Evolutionary conservation across 2,329 filamentous ascomycete genomes (phyloP).

Genomic region (Mariannaea sp.): DNA sequence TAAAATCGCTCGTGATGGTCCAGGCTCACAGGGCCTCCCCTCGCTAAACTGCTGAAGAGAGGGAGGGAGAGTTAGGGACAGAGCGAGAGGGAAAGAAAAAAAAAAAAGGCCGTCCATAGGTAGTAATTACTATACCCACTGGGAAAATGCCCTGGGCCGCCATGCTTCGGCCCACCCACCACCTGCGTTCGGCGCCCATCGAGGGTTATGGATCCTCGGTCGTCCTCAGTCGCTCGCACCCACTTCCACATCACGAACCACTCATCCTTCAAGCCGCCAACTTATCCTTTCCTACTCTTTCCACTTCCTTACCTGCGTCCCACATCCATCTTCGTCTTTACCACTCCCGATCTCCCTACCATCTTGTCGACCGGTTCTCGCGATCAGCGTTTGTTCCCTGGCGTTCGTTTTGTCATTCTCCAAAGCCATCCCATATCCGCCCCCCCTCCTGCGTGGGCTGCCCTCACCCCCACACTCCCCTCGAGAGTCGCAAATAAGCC

Average conservation of each 20-base stretch:
- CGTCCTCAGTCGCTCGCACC: constrained; percentile 18
- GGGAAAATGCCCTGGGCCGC: background rate
- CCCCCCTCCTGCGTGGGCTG: constrained; percentile 7
- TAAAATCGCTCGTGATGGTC: too few species aligned
- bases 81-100: background rate
- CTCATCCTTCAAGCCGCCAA: constrained; percentile 22
- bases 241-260: constrained; percentile 23
- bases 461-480: constrained; percentile 15
- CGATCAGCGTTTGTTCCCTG: constrained; percentile 1
- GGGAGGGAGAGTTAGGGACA: too few species aligned
- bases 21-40: too few species aligned
- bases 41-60: background rate
- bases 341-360: constrained; percentile 6
- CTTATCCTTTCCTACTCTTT: constrained; percentile 11
- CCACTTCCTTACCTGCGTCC: constrained; percentile 1
- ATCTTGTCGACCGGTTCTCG: background rate
- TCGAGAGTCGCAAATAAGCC: constrained; percentile 27
- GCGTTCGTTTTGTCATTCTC: background rate
- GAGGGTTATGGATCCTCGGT: constrained; percentile 15
- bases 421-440: constrained; percentile 11
- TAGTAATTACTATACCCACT: background rate
- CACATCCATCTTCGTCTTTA: constrained; percentile 8
- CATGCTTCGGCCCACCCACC: constrained; percentile 29
- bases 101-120: background rate
- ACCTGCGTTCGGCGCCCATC: constrained; percentile 26